Evolutionary conservation across 257 asterid genomes (phyloP).

Genomic region (Gentiana straminea): DNA sequence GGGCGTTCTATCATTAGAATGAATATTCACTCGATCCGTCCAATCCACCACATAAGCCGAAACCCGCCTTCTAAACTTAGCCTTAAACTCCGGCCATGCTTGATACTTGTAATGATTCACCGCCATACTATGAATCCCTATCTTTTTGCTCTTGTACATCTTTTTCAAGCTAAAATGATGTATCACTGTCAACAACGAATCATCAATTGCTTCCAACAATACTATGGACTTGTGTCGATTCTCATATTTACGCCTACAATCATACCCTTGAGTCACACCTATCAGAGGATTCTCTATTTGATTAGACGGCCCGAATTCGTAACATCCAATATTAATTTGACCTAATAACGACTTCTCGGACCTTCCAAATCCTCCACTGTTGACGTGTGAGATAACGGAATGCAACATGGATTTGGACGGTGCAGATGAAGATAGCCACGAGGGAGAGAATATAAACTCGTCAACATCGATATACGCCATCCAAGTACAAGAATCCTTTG

Average conservation of each 20-base stretch:
- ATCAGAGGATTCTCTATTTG: slow-evolving; percentile 32
- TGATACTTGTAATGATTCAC: slow-evolving; percentile 88
- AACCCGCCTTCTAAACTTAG: slow-evolving; percentile 76
- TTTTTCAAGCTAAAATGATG: slow-evolving; percentile 58
- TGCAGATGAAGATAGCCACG: slow-evolving; percentile 26
- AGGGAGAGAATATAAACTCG: slow-evolving; percentile 64
- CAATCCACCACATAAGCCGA: slow-evolving; percentile 87
- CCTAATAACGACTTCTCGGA: slow-evolving; percentile 14
- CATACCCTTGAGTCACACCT: slow-evolving; percentile 75
- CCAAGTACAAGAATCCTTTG: slow-evolving; percentile 53
- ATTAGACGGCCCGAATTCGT: slow-evolving; percentile 85
- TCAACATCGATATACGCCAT: slow-evolving; percentile 74
- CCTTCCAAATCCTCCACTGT: too few species aligned
- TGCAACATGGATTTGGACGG: slow-evolving; percentile 44
- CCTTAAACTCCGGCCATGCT: slow-evolving; percentile 93
- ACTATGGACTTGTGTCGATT: slow-evolving; percentile 75
- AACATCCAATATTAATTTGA: slow-evolving; percentile 41
- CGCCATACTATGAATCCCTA: slow-evolving; percentile 16
- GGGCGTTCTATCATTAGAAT: slow-evolving; percentile 70
- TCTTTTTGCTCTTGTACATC: slow-evolving; percentile 21
- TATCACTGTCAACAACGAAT: slow-evolving; percentile 38
- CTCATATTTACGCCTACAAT: slow-evolving; percentile 36
- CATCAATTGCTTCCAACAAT: slow-evolving; percentile 29
- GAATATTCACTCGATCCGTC: slow-evolving; percentile 46
- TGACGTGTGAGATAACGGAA: neutral